Evolutionary conservation across 306 rosid species (phyloP).

Genomic region (Acacia confusa): DNA sequence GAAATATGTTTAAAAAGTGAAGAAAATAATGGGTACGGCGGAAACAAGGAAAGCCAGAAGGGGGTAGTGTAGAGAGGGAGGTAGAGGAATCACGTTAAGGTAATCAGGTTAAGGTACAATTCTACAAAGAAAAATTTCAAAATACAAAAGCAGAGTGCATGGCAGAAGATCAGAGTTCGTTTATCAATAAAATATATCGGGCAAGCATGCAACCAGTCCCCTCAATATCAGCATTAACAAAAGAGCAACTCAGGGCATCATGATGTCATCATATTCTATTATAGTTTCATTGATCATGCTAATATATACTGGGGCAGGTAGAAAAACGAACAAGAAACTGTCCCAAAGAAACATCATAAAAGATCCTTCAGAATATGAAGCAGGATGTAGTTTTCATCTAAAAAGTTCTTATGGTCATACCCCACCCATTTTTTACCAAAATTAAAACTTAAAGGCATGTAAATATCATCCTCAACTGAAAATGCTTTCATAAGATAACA

Average conservation of each 20-base stretch:
- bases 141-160: neutral
- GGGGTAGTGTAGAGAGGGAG: neutral
- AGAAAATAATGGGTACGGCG: neutral
- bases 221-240: neutral
- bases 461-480: neutral
- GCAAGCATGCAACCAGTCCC: neutral
- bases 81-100: neutral
- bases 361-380: neutral
- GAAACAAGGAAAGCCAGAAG: neutral
- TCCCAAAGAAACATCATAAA: neutral
- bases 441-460: neutral
- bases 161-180: neutral
- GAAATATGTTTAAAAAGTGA: neutral
- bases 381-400: neutral
- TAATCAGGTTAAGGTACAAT: neutral
- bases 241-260: neutral
- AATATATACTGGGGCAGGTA: neutral
- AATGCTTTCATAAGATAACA: neutral
- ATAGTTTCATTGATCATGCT: neutral
- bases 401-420: neutral
- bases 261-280: neutral
- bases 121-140: neutral
- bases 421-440: neutral
- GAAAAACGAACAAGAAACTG: neutral
- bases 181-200: neutral